Base-by-base conservation (phyloP, 2,329 filamentous ascomycete genomes). In the Hymenoscyphus scutula region DNA sequence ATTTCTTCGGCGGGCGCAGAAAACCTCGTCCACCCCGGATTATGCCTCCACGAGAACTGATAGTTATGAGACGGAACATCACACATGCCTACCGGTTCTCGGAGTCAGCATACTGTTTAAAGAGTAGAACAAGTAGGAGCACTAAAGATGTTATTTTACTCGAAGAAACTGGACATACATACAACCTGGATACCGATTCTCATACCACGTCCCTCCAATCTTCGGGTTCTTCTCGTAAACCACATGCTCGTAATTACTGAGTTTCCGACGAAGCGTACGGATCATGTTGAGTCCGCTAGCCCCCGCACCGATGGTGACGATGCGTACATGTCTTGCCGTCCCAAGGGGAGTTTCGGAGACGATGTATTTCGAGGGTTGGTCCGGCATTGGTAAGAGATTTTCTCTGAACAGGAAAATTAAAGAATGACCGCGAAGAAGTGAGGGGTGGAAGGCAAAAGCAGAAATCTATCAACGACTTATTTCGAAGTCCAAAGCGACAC, bases 41-140 rank as follows among this genome's bases (percentile, higher is more conserved):
- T 88, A 2, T 81, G 82, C 60, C 81, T 78, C 80, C 82, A 87
- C 2, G 83, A 82, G 69, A 85, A 87, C 69, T 85, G 84, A 69
- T 88, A 88, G 72, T 83, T 85, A 74, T 87, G 84, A 11, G 69
- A 64, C n/a, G 69, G 82, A 32, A 85, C 78, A 70, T 85, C 84
- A 69, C 82, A 85, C 59, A 76, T 29, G 27, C 27, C 27, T 29
- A 29, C 27, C 3, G 27, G 27, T 6, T 29, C 27, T 29, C 27
- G 27, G 27, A 29, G 27, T 29, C 27, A 29, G 27, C 27, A 29
- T 29, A 29, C 27, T 29, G 3, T 6, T 29, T 29, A n/a, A n/a
- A n/a, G n/a, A n/a, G n/a, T n/a, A n/a, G n/a, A n/a, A n/a, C n/a
- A n/a, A n/a, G n/a, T n/a, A n/a, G n/a, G n/a, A n/a, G n/a, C n/a